These are phyloP conservation scores for Pezizomycotina sp. DNA, from an alignment of 2,329 filamentous ascomycete genomes.

Conservation along the genomic window DNA sequence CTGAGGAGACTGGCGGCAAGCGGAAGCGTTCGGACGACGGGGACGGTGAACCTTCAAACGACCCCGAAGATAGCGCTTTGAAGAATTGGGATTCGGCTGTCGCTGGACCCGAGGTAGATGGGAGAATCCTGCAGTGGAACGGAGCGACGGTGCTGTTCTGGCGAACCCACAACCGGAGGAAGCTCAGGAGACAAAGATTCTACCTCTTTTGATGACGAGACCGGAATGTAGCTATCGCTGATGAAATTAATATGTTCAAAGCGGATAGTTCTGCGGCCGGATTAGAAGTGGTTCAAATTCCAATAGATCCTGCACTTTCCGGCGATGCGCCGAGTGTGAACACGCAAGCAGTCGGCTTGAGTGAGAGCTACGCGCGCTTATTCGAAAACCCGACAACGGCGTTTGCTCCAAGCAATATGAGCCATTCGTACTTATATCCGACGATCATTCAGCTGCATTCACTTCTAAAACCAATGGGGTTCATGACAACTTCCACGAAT, in stretches of 20 bases:
- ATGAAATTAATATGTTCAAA: constrained; percentile 12
- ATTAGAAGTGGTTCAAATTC: constrained; percentile 13
- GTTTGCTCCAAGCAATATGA: too few relatives aligned
- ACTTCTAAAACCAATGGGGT: too few relatives aligned
- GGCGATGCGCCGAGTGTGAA: constrained; percentile 1
- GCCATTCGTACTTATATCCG: too few relatives aligned
- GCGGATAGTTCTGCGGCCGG: constrained; percentile 11
- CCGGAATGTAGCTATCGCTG: constrained; percentile 8
- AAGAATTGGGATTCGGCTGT: constrained; percentile 14
- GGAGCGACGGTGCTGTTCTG: constrained; percentile 3
- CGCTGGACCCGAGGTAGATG: constrained; percentile 10
- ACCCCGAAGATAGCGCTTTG: constrained; percentile 4
- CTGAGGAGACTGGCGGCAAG: constrained; percentile 31
- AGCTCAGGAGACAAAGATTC: too few relatives aligned
- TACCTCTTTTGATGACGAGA: too few relatives aligned
- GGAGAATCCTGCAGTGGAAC: constrained; percentile 6
- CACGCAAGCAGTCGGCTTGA: constrained; percentile 4
- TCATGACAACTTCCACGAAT: too few relatives aligned
- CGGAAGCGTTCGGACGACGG: constrained; percentile 27
- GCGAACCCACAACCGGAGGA: too few relatives aligned
- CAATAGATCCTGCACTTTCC: constrained; percentile 19
- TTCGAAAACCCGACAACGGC: constrained; percentile 19
- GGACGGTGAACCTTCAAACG: constrained; percentile 2
- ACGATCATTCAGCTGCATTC: too few relatives aligned
- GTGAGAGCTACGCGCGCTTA: constrained; percentile 12